These are phyloP conservation scores for Astathelohania contejeani DNA, from an alignment of 371 early-diverging fungal species.

Conservation along the genomic window DNA sequence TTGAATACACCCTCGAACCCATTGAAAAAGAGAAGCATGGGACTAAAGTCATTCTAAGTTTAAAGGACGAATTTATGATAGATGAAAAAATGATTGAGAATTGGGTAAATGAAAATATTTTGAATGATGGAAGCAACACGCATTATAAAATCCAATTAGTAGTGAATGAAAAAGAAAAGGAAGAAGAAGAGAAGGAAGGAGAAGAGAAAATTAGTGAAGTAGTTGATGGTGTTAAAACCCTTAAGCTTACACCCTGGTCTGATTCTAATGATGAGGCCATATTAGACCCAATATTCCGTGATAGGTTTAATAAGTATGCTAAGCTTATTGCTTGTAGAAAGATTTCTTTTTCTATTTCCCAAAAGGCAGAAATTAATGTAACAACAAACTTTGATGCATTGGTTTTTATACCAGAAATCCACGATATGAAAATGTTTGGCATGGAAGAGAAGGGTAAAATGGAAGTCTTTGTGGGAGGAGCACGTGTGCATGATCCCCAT, in stretches of 20 bases:
- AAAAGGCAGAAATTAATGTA: not conserved
- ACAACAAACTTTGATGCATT: not conserved
- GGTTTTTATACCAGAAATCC: constrained; percentile 7
- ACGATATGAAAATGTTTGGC: constrained; percentile 7
- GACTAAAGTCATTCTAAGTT: constrained; percentile 3
- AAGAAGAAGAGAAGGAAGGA: constrained; percentile 13
- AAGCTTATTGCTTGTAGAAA: too few relatives aligned
- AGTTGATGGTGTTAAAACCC: not conserved
- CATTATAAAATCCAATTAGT: not conserved
- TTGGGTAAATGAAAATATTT: constrained; percentile 9
- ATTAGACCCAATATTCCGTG: not conserved
- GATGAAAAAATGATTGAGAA: not conserved
- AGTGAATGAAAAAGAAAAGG: constrained; percentile 1
- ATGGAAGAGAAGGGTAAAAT: constrained; percentile 3
- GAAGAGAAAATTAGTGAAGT: not conserved
- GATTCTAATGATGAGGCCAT: not conserved
- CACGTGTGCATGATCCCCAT: not conserved
- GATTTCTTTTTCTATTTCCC: too few relatives aligned
- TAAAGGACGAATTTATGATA: not conserved
- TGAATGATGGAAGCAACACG: not conserved
- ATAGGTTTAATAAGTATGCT: too few relatives aligned
- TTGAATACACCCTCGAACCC: not conserved
- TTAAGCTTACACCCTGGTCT: constrained; percentile 3
- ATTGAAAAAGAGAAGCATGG: not conserved
- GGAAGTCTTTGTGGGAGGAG: constrained; percentile 1